Conservation (phyloP, 2,329 filamentous ascomycete genomes). For the Paracamarosporium sp. region DNA sequence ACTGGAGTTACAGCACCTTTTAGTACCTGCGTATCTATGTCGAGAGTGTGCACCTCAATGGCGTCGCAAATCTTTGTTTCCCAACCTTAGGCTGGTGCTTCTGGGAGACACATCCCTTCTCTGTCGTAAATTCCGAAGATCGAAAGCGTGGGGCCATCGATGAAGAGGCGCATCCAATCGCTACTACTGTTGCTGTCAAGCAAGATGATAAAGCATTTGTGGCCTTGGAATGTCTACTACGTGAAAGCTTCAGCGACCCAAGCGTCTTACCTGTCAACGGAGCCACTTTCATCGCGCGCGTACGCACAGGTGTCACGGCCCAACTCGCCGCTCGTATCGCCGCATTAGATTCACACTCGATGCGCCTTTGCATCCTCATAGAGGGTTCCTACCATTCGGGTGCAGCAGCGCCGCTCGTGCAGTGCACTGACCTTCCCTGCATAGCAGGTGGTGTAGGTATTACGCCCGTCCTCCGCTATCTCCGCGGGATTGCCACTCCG, state of each 20-base stretch:
- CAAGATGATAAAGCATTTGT: too few species aligned
- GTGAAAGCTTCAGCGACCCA: too few species aligned
- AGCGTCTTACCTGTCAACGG: too few species aligned
- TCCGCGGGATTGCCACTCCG: slow-evolving; percentile 6
- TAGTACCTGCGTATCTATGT: slow-evolving; percentile 51
- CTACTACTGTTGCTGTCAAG: too few species aligned
- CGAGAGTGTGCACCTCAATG: slow-evolving; percentile 9
- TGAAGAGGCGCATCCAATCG: not conserved
- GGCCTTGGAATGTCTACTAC: too few species aligned
- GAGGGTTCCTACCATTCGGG: not conserved
- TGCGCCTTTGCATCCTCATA: slow-evolving; percentile 31
- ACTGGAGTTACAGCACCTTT: slow-evolving; percentile 47
- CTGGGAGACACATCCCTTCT: slow-evolving; percentile 65
- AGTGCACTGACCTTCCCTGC: slow-evolving; percentile 44
- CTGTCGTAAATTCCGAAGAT: slow-evolving; percentile 37
- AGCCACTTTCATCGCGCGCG: not conserved
- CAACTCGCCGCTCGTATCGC: not conserved
- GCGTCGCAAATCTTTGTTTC: slow-evolving; percentile 57
- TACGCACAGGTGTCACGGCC: not conserved
- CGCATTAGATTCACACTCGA: not conserved
- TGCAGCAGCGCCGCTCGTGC: slow-evolving; percentile 33
- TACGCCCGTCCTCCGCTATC: slow-evolving; percentile 50
- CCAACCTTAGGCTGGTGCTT: slow-evolving; percentile 46
- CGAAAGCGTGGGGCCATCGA: not conserved
- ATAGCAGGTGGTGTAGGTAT: slow-evolving; percentile 59